These are phyloP conservation scores for Lyophyllum atratum DNA, from an alignment of 768 basidiomycete species.

Conservation along the genomic window DNA sequence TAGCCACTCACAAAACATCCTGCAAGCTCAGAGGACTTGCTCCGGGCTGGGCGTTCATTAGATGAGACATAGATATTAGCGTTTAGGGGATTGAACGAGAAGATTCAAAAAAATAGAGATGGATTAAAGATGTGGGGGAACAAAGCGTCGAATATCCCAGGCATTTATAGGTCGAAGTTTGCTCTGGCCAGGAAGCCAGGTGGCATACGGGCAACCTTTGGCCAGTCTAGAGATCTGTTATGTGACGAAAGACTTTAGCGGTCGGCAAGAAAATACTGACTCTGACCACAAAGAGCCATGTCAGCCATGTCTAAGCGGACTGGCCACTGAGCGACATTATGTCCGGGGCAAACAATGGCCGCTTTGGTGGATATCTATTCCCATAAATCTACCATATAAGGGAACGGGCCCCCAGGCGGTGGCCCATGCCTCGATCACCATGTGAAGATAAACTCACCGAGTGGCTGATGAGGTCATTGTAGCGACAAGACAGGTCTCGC, in stretches of 20 bases:
- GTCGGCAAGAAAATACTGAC: background rate
- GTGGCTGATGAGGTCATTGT: too few species aligned
- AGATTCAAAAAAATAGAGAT: background rate
- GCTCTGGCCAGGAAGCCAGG: background rate
- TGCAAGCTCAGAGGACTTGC: background rate
- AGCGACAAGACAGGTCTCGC: too few species aligned
- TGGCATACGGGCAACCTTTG: background rate
- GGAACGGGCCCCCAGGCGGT: too few species aligned
- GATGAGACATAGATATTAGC: background rate
- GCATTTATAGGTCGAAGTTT: background rate
- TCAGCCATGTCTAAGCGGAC: background rate
- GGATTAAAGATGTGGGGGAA: background rate
- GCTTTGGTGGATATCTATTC: too few species aligned
- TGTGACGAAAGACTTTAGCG: background rate
- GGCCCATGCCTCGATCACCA: too few species aligned
- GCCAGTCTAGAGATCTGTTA: background rate
- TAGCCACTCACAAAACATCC: background rate
- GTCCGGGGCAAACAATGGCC: too few species aligned
- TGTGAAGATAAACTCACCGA: too few species aligned
- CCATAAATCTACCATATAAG: too few species aligned
- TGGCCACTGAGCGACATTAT: too few species aligned
- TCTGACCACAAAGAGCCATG: background rate
- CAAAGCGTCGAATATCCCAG: background rate
- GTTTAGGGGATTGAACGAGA: background rate
- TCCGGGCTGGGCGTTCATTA: background rate